Base-by-base conservation (phyloP, 2,329 filamentous ascomycete genomes). In the Paecilomyces sp. region DNA sequence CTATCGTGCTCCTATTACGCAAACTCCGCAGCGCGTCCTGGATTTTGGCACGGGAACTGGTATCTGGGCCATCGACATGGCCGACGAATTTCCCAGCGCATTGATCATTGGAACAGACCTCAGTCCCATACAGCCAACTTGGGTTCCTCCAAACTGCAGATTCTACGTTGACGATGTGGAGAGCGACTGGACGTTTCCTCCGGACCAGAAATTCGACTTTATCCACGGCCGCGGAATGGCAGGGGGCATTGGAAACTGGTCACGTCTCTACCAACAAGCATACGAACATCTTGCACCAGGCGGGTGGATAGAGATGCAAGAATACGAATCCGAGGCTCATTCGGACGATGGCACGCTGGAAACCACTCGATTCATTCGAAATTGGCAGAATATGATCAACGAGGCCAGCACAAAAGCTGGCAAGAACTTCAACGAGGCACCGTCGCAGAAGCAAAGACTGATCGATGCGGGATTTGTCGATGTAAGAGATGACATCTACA, bases 11-110 rank as follows among this genome's bases (percentile, higher is more conserved):
- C 67, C 69, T 1, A 34, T 74, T 4, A 31, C 53, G 0, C 33
- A 54, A 2, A 34, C 64, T 1, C 67, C 70, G 0, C 61, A 63
- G 28, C 68, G 69, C 18, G 71, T 78, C 13, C 64, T 79, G 31
- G 76, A 79, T 57, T 61, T 78, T 8, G 76, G 75, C 5, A 77
- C 75, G 11, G 77, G 77, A 13, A 79, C 72, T 53, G 75, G 76
- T 1, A 74, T 76, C 25, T 78, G 75, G 75, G 75, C 75, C 6
- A 71, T 78, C 30, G 74, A 77, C 47, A 71, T 77, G 54, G 75
- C 74, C 15, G 74, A 77, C 63, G 66, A 70, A 55, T 75, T 70
- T 58, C 74, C 75, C 3, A 65, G 66, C 30, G 70, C 74, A 1
- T 60, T 65, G 58, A 66, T 75, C n/a, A 63, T 74, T 15, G 75